Evolutionary conservation across 2,329 filamentous ascomycete species (phyloP).

Genomic region (Nothophoma quercina): DNA sequence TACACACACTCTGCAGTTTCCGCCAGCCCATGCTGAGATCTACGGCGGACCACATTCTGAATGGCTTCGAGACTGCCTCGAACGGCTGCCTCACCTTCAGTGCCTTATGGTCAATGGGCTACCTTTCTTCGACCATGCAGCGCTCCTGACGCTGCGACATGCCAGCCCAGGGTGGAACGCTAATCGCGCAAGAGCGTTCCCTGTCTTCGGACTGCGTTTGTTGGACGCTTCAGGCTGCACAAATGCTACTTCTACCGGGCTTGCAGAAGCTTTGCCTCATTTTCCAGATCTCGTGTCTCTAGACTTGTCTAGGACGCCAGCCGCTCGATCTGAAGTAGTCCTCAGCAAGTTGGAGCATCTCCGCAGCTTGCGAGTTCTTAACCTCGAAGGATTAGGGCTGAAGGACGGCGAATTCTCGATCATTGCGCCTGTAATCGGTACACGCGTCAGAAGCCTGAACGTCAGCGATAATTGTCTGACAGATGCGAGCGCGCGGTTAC

Average conservation of each 20-base stretch:
- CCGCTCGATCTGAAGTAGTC: conserved; percentile 59
- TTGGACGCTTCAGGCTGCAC: conserved; percentile 64
- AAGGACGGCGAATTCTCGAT: conserved; percentile 61
- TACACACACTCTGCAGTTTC: conserved; percentile 68
- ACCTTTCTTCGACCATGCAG: conserved; percentile 68
- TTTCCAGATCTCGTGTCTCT: conserved; percentile 65
- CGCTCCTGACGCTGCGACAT: conserved; percentile 59
- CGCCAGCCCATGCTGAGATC: conserved; percentile 66
- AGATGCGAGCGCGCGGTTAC: conserved; percentile 60
- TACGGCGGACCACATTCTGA: conserved; percentile 66
- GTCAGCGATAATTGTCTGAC: conserved; percentile 65
- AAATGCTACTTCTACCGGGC: conserved; percentile 64
- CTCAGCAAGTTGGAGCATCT: conserved; percentile 57
- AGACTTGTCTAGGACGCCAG: conserved; percentile 63
- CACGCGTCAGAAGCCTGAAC: conserved; percentile 63
- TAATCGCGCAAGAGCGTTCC: conserved; percentile 36
- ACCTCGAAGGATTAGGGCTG: conserved; percentile 62
- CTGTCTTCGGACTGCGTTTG: conserved; percentile 59
- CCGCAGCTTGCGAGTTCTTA: conserved; percentile 63
- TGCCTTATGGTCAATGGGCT: conserved; percentile 65
- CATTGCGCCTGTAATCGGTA: conserved; percentile 61
- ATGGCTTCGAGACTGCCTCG: conserved; percentile 67
- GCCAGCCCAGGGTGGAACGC: conserved; percentile 36
- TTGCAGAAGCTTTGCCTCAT: conserved; percentile 60
- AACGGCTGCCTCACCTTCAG: conserved; percentile 65